Percentiles rank a stretch among this genome's conserved stretches.
Conservation (phyloP, 208 protist species). For the Endotrypanum monterogeii region DNA sequence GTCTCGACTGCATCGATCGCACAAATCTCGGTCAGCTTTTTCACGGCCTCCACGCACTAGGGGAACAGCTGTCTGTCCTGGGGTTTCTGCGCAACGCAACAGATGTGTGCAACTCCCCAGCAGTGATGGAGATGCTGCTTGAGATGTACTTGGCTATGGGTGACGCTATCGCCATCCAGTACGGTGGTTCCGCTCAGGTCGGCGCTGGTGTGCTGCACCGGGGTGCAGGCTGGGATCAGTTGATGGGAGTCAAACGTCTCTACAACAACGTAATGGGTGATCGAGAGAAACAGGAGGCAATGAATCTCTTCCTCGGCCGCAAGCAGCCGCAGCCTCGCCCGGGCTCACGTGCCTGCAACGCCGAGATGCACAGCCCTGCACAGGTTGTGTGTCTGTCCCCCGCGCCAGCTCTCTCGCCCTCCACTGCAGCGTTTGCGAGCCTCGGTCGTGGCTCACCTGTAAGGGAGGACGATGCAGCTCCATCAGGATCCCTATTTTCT, state of each 20-base stretch:
- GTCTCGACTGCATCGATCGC: conserved; percentile 97
- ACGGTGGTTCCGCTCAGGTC: conserved; percentile 88
- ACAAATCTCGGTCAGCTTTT: conserved; percentile 97
- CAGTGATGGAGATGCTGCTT: conserved; percentile 65
- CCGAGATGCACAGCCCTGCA: conserved; percentile 18
- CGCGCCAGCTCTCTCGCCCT: neutral
- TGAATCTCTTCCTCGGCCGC: conserved; percentile 87
- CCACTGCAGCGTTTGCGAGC: neutral
- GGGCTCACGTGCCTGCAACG: conserved; percentile 21
- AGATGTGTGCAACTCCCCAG: conserved; percentile 41
- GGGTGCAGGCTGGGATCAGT: conserved; percentile 82
- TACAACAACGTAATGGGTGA: conserved; percentile 90
- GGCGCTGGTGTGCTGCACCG: conserved; percentile 83
- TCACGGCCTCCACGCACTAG: conserved; percentile 82
- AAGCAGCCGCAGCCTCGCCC: conserved; percentile 45
- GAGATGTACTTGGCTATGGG: conserved; percentile 81
- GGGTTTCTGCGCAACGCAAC: conserved; percentile 41
- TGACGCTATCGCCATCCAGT: conserved; percentile 87
- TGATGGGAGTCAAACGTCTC: conserved; percentile 85
- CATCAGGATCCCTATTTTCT: conserved; percentile 20
- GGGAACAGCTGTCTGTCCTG: conserved; percentile 63
- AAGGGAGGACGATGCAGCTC: neutral
- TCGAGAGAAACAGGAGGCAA: conserved; percentile 66
- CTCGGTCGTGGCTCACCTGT: conserved; percentile 2
- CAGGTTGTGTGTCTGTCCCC: conserved; percentile 5